A percentile compares a stretch with the other conserved stretches of the same genome.
Conservation (phyloP, 768 basidiomycete species). For the Amanita phalloides region DNA sequence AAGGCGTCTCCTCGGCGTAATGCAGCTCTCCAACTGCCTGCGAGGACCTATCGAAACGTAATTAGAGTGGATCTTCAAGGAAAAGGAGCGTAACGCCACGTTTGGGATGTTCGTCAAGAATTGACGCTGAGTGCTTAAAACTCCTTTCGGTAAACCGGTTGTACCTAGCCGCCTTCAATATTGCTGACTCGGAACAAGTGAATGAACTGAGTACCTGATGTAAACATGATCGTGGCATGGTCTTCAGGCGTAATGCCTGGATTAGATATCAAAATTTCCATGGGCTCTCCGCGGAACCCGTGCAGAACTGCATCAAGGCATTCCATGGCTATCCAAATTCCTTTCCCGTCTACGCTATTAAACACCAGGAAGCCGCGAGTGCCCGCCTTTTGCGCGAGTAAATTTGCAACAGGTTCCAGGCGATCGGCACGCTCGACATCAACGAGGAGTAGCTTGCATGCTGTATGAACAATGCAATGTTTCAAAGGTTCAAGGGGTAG, state of each 20-base stretch:
- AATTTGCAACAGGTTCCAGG: slow-evolving; percentile 16
- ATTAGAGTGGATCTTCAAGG: slow-evolving; percentile 2
- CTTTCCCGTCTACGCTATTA: slow-evolving; percentile 28
- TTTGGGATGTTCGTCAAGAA: slow-evolving; percentile 38
- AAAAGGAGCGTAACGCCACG: slow-evolving; percentile 12
- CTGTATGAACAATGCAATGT: slow-evolving; percentile 35
- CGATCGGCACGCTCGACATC: slow-evolving; percentile 35
- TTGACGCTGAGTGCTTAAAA: slow-evolving; percentile 39
- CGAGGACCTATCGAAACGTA: slow-evolving; percentile 18
- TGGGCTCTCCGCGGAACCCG: slow-evolving; percentile 19
- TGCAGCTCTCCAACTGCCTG: slow-evolving; percentile 20
- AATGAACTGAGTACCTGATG: slow-evolving; percentile 26
- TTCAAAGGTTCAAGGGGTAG: slow-evolving; percentile 27
- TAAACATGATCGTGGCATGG: slow-evolving; percentile 40
- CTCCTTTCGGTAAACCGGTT: slow-evolving; percentile 29
- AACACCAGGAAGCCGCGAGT: slow-evolving; percentile 31
- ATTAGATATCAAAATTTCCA: slow-evolving; percentile 19
- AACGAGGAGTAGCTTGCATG: slow-evolving; percentile 30
- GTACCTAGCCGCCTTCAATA: slow-evolving; percentile 10
- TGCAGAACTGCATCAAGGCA: slow-evolving; percentile 24
- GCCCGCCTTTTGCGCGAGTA: slow-evolving; percentile 19
- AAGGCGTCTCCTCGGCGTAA: slow-evolving; percentile 29
- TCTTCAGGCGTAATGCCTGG: slow-evolving; percentile 31
- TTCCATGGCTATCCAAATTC: slow-evolving; percentile 30
- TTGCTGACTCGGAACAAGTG: slow-evolving; percentile 7